phyloP scores from a whole-genome alignment of 495 filamentous ascomycete species.

The Hypoxylon fragiforme region DNA sequence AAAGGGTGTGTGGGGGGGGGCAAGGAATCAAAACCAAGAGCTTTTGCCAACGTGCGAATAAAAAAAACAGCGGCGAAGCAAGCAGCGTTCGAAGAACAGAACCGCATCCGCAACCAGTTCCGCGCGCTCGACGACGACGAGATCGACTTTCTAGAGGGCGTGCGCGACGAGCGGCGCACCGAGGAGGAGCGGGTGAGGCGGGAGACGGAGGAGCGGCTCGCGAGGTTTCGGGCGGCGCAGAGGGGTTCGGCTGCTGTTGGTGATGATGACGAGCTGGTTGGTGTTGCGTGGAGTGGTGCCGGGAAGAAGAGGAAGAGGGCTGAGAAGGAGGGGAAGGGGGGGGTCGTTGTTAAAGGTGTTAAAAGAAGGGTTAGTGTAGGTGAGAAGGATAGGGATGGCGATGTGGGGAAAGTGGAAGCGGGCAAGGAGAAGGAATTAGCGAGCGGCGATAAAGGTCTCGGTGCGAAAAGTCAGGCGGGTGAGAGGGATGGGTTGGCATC shows the following conservation, averaged over 20 bases:
- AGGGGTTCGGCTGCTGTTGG: slow-evolving; percentile 36
- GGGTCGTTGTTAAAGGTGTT: slow-evolving; percentile 19
- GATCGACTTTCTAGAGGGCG: slow-evolving; percentile 83
- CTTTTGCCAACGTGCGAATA: background rate
- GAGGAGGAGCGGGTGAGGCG: slow-evolving; percentile 74
- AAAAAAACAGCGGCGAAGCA: slow-evolving; percentile 77
- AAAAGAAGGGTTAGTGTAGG: slow-evolving; percentile 18
- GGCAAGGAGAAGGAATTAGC: background rate
- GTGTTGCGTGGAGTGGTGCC: slow-evolving; percentile 1
- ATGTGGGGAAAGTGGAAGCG: background rate
- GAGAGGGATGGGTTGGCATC: background rate
- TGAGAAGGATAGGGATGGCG: too few relatives aligned
- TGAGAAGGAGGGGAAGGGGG: slow-evolving; percentile 21
- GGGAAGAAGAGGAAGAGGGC: slow-evolving; percentile 29
- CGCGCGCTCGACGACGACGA: slow-evolving; percentile 92
- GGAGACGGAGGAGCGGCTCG: slow-evolving; percentile 74
- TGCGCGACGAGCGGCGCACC: slow-evolving; percentile 66
- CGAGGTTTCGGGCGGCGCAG: slow-evolving; percentile 68
- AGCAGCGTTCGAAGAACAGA: slow-evolving; percentile 92
- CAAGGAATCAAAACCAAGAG: too few relatives aligned
- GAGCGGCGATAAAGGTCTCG: background rate
- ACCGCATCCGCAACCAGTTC: slow-evolving; percentile 89
- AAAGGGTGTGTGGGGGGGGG: too few relatives aligned
- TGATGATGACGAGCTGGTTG: slow-evolving; percentile 27
- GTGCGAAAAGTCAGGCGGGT: background rate